Evolutionary conservation across 768 basidiomycete genomes (phyloP).

Genomic region (Auricularia sp.): DNA sequence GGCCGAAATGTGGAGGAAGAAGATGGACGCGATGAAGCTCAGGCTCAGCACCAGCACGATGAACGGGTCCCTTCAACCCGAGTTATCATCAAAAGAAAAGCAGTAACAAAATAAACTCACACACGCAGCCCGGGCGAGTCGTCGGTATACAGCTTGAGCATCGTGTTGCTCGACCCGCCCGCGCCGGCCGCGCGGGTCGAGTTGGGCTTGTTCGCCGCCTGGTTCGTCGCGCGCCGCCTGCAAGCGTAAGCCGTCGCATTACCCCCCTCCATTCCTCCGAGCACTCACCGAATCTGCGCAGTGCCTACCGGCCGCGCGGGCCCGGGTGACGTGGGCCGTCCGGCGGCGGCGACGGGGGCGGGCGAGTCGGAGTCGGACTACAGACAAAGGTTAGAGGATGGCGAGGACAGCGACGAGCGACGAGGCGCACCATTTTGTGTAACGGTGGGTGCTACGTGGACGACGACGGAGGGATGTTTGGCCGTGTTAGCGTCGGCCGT

Average conservation of each 20-base stretch:
- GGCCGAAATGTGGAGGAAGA: slow-evolving; percentile 96
- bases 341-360: slow-evolving; percentile 31
- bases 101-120: slow-evolving; percentile 42
- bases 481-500: too few species aligned
- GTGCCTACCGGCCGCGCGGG: slow-evolving; percentile 63
- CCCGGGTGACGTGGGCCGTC: slow-evolving; percentile 25
- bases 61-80: slow-evolving; percentile 70
- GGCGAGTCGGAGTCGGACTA: slow-evolving; percentile 78
- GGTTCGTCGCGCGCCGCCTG: slow-evolving; percentile 65
- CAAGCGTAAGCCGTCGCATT: background rate
- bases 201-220: slow-evolving; percentile 65
- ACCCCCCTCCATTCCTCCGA: background rate
- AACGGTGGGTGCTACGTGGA: too few species aligned
- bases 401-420: background rate
- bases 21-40: slow-evolving; percentile 95
- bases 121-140: slow-evolving; percentile 95
- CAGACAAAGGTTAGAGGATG: background rate
- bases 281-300: slow-evolving; percentile 67
- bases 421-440: slow-evolving; percentile 3
- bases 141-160: slow-evolving; percentile 98
- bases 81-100: background rate
- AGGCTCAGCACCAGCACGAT: slow-evolving; percentile 93
- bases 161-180: slow-evolving; percentile 94
- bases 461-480: too few species aligned
- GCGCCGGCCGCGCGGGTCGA: slow-evolving; percentile 86